Percentiles rank a stretch among this genome's conserved stretches.
These are phyloP conservation scores for Dissophora globulifera DNA, from an alignment of 192 early-diverging fungal species.

Conservation along the genomic window DNA sequence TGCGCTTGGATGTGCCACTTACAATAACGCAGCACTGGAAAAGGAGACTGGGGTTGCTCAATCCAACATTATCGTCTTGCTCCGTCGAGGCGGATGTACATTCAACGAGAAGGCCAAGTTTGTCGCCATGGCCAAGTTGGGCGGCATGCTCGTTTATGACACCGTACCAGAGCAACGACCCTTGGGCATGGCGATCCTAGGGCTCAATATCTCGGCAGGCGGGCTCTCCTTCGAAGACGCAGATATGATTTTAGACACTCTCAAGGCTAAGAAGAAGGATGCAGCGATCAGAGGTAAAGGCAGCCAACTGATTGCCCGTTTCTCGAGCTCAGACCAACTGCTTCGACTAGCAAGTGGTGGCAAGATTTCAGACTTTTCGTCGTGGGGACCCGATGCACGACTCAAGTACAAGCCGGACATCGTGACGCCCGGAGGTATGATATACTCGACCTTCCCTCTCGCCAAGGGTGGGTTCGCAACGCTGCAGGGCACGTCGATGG, in stretches of 20 bases:
- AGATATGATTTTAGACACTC: slow-evolving; percentile 53
- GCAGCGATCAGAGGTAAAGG: not conserved
- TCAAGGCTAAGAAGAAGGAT: slow-evolving; percentile 26
- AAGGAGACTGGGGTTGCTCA: slow-evolving; percentile 34
- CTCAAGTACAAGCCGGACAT: slow-evolving; percentile 72
- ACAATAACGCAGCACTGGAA: slow-evolving; percentile 60
- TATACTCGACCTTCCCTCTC: slow-evolving; percentile 68
- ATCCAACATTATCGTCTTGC: slow-evolving; percentile 65
- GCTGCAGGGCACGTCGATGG: slow-evolving; percentile 72
- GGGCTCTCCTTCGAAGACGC: slow-evolving; percentile 64
- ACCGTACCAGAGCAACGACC: slow-evolving; percentile 32
- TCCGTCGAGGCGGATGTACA: slow-evolving; percentile 75
- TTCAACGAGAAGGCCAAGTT: slow-evolving; percentile 70
- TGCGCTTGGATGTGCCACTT: slow-evolving; percentile 29
- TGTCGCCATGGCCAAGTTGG: slow-evolving; percentile 56
- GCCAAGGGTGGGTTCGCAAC: slow-evolving; percentile 44
- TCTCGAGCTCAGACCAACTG: slow-evolving; percentile 57
- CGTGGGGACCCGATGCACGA: slow-evolving; percentile 76
- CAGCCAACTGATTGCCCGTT: slow-evolving; percentile 39
- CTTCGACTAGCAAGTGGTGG: slow-evolving; percentile 63
- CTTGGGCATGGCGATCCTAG: slow-evolving; percentile 22
- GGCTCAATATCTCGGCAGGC: slow-evolving; percentile 65
- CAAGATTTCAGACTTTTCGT: slow-evolving; percentile 78
- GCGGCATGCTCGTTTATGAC: slow-evolving; percentile 66
- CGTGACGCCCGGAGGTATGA: slow-evolving; percentile 68